Evolutionary conservation across 2,329 filamentous ascomycete species (phyloP).

Genomic region (Elsinoe australis): DNA sequence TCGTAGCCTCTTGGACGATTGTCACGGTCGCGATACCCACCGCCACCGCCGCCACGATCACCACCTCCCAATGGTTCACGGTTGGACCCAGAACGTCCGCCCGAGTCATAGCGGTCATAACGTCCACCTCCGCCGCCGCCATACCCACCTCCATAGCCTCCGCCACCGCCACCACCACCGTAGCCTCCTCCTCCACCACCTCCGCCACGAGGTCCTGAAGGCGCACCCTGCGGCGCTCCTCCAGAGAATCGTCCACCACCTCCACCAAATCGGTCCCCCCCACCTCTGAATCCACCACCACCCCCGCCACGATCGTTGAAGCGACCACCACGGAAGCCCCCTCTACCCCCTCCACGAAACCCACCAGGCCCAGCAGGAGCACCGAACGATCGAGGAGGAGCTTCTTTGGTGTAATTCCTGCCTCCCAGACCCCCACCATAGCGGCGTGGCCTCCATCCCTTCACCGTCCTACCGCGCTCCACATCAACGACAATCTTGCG

Average conservation of each 20-base stretch:
- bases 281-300: constrained; percentile 25
- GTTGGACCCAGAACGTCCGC: constrained; percentile 48
- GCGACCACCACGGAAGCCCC: constrained; percentile 43
- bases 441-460: constrained; percentile 84
- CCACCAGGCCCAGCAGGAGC: constrained; percentile 50
- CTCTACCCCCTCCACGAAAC: constrained; percentile 44
- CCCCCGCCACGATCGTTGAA: constrained; percentile 41
- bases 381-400: constrained; percentile 57
- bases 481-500: constrained; percentile 90
- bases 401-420: constrained; percentile 81
- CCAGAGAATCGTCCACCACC: constrained; percentile 36
- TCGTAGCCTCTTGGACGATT: constrained; percentile 60
- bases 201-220: constrained; percentile 41
- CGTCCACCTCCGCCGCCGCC: constrained; percentile 29
- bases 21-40: constrained; percentile 43
- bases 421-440: constrained; percentile 89
- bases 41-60: constrained; percentile 42
- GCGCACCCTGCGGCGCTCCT: constrained; percentile 43
- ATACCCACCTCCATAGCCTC: constrained; percentile 30
- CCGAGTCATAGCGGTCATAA: constrained; percentile 26
- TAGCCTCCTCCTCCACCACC: constrained; percentile 28
- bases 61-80: constrained; percentile 73
- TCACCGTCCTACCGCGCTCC: constrained; percentile 87
- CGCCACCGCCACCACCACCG: constrained; percentile 31
- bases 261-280: too few relatives aligned